Conservation (phyloP, 2,329 filamentous ascomycete genomes). For the Macroventuria anomochaeta region DNA sequence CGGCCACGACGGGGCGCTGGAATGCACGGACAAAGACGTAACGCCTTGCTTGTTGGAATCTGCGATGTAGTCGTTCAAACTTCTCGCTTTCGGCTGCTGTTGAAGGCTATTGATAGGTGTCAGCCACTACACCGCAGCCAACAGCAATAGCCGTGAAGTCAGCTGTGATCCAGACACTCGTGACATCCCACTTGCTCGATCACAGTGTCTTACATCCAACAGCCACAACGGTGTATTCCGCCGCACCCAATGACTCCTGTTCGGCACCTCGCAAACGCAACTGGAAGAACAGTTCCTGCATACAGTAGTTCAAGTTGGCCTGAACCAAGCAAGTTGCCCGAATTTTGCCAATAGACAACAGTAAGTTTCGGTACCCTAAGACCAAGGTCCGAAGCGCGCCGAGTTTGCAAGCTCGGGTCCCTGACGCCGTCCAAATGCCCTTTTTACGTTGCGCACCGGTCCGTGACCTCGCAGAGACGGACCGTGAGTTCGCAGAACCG, state of each 20-base stretch:
- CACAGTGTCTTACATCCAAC: neutral
- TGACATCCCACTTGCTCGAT: conserved; percentile 7
- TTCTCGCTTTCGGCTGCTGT: neutral
- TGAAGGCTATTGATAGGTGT: neutral
- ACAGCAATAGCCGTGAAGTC: neutral
- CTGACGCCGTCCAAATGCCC: conserved; percentile 10
- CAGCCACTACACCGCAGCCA: conserved; percentile 1
- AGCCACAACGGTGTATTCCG: neutral
- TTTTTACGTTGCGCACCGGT: conserved; percentile 12
- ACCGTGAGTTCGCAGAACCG: conserved; percentile 14
- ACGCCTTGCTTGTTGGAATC: neutral
- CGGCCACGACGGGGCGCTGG: conserved; percentile 6
- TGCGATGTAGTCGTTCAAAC: neutral
- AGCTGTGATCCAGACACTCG: conserved; percentile 1
- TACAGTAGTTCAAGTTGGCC: neutral
- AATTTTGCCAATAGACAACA: neutral
- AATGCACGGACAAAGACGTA: conserved; percentile 9
- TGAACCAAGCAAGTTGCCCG: conserved; percentile 9
- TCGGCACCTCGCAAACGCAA: neutral
- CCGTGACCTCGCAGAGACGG: conserved; percentile 12
- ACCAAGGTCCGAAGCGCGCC: conserved; percentile 17
- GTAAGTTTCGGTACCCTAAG: conserved; percentile 13
- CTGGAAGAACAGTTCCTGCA: neutral
- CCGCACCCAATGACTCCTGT: neutral
- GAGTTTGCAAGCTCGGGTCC: conserved; percentile 4